Conservation (phyloP, 306 rosid species). For the Cicer cuneatum region DNA sequence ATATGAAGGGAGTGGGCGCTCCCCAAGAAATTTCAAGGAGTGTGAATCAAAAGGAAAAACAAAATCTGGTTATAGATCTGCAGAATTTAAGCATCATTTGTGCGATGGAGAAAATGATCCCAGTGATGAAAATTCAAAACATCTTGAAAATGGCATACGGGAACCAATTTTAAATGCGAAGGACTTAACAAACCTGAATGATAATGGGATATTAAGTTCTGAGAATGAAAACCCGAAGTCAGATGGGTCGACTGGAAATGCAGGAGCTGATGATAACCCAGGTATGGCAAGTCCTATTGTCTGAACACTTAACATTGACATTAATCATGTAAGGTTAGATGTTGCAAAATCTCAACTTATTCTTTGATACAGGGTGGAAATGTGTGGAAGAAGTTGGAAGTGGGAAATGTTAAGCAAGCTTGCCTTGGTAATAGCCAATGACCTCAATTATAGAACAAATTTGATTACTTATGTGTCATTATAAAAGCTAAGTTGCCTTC, state of each 20-base stretch:
- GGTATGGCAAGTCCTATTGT: constrained; percentile 43
- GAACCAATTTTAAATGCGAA: constrained; percentile 40
- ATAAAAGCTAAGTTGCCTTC: constrained; percentile 43
- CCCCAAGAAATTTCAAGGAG: constrained; percentile 55
- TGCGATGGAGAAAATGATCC: constrained; percentile 55
- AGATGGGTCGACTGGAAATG: constrained; percentile 45
- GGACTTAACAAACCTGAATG: constrained; percentile 40
- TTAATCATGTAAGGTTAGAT: constrained; percentile 35
- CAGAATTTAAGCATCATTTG: constrained; percentile 53
- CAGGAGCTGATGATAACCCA: constrained; percentile 44
- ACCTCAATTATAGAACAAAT: constrained; percentile 24
- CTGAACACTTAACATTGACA: background rate
- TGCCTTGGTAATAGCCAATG: constrained; percentile 58
- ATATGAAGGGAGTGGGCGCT: constrained; percentile 53
- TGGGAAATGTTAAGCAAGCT: constrained; percentile 43
- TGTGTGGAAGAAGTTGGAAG: constrained; percentile 52
- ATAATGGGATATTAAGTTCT: constrained; percentile 47
- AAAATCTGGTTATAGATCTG: constrained; percentile 53
- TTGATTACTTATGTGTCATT: constrained; percentile 19
- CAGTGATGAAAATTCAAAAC: constrained; percentile 44
- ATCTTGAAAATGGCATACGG: constrained; percentile 47
- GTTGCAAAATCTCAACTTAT: constrained; percentile 38
- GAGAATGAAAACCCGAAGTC: constrained; percentile 41
- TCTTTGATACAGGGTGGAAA: constrained; percentile 50
- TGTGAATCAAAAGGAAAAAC: constrained; percentile 48